Base-by-base conservation (phyloP, 768 basidiomycete species). In the Lactarius sanguifluus region DNA sequence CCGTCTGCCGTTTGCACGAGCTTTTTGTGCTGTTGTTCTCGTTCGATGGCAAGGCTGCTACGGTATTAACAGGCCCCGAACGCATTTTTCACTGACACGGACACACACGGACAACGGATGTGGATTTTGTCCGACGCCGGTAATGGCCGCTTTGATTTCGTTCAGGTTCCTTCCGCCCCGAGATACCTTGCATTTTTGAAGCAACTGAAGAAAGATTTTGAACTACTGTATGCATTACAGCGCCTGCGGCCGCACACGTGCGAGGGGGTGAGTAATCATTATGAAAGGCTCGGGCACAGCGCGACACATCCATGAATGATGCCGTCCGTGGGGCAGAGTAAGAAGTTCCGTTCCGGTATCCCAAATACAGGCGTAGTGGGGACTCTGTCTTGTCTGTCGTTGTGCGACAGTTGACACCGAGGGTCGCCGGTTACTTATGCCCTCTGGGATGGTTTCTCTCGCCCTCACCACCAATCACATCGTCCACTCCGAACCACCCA, bases 391-490 rank as follows among this genome's bases (percentile, higher is more conserved):
- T n/a, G 12, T 12, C 45, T 47, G 47, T 50, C 47, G 23, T 18
- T 18, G 18, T 2, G n/a, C 23, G 38, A 40, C 38, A 40, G 38
- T 4, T 40, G 15, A 3, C 15, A 40, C 38, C 4, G 47, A 50
- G 47, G 50, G 25, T 52, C 50, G 23, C 50, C 50, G 50, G 50
- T 52, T 12, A 52, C 50, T 52, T 52, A 52, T 28, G 50, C 50
- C 50, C 50, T 52, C 50, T 52, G 12, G 25, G 50, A 52, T 52
- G 50, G 13, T 7, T 52, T 47, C n/a, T 47, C 45, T n/a, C 45
- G 45, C n/a, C 45, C 25, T 15, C 23, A 13, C 25, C 25, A 15
- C 50, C 50, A 52, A 52, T 52, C 50, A 13, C 13, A 13, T 52
- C 50, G 6, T 52, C 5, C 6, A 13, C 16, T 15, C 50, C n/a